Evolutionary conservation across 768 basidiomycete genomes (phyloP).

Genomic region (Leccinum truebloodii): DNA sequence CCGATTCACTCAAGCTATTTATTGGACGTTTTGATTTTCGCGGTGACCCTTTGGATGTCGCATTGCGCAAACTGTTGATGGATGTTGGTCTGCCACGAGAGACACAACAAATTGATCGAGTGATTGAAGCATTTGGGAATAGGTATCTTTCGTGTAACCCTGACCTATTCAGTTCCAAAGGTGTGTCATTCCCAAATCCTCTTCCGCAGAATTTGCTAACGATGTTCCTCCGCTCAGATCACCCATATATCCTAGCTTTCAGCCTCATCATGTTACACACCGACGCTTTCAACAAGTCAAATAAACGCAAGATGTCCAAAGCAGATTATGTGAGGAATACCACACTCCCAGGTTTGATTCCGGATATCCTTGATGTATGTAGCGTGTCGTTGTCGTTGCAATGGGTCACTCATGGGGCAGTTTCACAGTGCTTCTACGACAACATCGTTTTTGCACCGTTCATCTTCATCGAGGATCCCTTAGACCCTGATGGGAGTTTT

Average conservation of each 20-base stretch:
- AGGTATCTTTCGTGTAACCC: slow-evolving; percentile 86
- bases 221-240: slow-evolving; percentile 50
- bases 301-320: slow-evolving; percentile 97
- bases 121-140: slow-evolving; percentile 92
- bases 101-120: slow-evolving; percentile 98
- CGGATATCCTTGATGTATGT: slow-evolving; percentile 84
- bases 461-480: slow-evolving; percentile 91
- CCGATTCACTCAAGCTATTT: slow-evolving; percentile 66
- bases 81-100: slow-evolving; percentile 89
- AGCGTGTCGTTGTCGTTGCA: not conserved
- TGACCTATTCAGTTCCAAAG: slow-evolving; percentile 72
- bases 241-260: slow-evolving; percentile 95
- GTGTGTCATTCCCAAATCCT: slow-evolving; percentile 39
- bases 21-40: slow-evolving; percentile 77
- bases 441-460: slow-evolving; percentile 96
- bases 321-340: slow-evolving; percentile 94
- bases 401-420: slow-evolving; percentile 6
- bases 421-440: slow-evolving; percentile 84
- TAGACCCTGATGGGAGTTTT: slow-evolving; percentile 57
- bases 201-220: not conserved
- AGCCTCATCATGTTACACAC: slow-evolving; percentile 99
- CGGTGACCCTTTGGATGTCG: slow-evolving; percentile 85
- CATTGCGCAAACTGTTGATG: slow-evolving; percentile 87
- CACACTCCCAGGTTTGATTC: slow-evolving; percentile 75
- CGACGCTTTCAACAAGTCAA: slow-evolving; percentile 96